Percentiles rank a stretch among this genome's conserved stretches.
phyloP scores from a whole-genome alignment of 306 rosid genomes.

The Ammopiptanthus mongolicus region DNA sequence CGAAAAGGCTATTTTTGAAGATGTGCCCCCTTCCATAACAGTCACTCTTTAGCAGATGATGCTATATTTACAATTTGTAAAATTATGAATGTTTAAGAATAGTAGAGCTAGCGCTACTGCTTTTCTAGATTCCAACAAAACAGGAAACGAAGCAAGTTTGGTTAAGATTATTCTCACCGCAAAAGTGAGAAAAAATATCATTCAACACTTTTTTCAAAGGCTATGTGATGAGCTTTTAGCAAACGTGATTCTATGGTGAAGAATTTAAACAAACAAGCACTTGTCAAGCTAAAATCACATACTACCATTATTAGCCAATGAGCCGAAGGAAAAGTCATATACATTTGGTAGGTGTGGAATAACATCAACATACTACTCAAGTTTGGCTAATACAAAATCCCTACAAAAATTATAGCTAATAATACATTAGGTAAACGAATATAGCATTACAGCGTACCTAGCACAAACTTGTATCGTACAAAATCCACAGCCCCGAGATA shows the following conservation, averaged over 20 bases:
- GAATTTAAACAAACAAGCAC: too few relatives aligned
- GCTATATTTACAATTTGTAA: not conserved
- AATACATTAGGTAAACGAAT: conserved; percentile 1
- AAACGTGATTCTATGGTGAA: too few relatives aligned
- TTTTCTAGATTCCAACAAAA: not conserved
- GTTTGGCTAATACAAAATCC: not conserved
- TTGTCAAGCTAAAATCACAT: too few relatives aligned
- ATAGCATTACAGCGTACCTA: not conserved
- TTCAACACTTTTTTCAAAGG: not conserved
- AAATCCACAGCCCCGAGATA: conserved; percentile 14
- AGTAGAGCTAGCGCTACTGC: not conserved
- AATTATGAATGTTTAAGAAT: not conserved
- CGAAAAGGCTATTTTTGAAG: too few relatives aligned
- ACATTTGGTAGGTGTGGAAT: not conserved
- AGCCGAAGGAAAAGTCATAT: not conserved
- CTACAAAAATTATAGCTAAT: not conserved
- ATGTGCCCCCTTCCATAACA: too few relatives aligned
- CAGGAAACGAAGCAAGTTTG: not conserved
- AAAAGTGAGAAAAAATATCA: too few relatives aligned
- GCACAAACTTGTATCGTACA: conserved; percentile 21
- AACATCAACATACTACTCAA: not conserved
- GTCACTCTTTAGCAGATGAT: too few relatives aligned
- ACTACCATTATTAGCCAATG: not conserved
- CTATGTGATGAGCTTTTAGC: too few relatives aligned
- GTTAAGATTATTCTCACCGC: too few relatives aligned